phyloP scores from a whole-genome alignment of 768 basidiomycete genomes.

The Tricholoma hemisulphureum region DNA sequence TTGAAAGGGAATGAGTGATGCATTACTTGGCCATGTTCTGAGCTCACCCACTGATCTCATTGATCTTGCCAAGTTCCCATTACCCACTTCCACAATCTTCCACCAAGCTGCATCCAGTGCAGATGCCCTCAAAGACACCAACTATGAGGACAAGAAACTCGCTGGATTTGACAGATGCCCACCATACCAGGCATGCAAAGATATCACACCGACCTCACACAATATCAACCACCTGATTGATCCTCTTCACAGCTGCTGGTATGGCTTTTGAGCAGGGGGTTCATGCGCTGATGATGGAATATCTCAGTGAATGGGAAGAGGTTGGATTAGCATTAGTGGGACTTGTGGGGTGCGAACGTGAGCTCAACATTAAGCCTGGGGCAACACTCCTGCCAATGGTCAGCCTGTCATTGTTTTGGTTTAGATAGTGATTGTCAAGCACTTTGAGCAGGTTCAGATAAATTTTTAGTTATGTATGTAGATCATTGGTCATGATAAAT shows the following conservation, averaged over 20 bases:
- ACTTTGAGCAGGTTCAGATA: background rate
- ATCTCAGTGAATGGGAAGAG: background rate
- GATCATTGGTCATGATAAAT: background rate
- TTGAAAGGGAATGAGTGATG: background rate
- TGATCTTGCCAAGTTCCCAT: background rate
- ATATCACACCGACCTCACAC: too few species aligned
- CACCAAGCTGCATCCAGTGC: background rate
- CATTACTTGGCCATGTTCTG: background rate
- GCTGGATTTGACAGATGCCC: background rate
- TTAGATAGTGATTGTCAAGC: background rate
- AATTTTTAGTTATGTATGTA: background rate
- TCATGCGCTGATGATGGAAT: background rate
- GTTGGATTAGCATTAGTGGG: background rate
- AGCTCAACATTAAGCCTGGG: background rate
- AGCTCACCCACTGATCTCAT: background rate
- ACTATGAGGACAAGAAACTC: background rate
- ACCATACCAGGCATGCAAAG: background rate
- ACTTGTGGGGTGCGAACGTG: background rate
- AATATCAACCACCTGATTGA: too few species aligned
- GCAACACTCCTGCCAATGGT: background rate
- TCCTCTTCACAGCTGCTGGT: too few species aligned
- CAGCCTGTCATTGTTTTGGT: background rate
- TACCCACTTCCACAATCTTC: background rate
- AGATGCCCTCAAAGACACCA: slow-evolving; percentile 1
- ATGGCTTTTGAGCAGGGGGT: too few species aligned